A percentile compares a stretch with the other conserved stretches of the same genome.
phyloP scores from a whole-genome alignment of 2,329 filamentous ascomycete species.

The Trichophyton benhamiae region DNA sequence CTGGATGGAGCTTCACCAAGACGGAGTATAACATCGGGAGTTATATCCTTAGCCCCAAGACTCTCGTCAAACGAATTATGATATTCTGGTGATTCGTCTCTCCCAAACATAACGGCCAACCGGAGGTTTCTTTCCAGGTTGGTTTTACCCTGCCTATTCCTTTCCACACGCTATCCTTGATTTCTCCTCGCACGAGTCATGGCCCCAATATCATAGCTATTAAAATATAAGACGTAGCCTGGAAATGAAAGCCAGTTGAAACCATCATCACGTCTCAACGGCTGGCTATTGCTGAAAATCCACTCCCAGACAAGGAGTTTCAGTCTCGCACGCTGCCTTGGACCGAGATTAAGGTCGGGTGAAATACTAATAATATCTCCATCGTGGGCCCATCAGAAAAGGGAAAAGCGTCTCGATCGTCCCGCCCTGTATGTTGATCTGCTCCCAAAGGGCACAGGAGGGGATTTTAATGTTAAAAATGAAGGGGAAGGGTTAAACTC shows the following conservation, averaged over 20 bases:
- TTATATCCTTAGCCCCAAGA: not conserved
- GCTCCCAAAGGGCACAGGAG: not conserved
- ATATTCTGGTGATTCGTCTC: not conserved
- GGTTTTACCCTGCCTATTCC: not conserved
- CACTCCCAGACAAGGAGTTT: not conserved
- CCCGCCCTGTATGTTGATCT: not conserved
- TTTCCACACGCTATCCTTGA: not conserved
- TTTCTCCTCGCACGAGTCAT: not conserved
- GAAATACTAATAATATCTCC: not conserved
- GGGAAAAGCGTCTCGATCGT: not conserved
- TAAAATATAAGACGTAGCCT: not conserved
- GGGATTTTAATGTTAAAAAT: not conserved
- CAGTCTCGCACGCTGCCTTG: not conserved
- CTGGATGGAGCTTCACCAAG: not conserved
- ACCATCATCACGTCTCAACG: not conserved
- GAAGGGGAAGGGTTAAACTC: not conserved
- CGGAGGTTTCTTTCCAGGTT: not conserved
- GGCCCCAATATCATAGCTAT: not conserved
- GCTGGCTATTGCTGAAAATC: not conserved
- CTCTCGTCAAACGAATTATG: not conserved
- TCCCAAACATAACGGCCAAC: not conserved
- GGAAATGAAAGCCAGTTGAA: not conserved
- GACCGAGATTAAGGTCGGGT: not conserved
- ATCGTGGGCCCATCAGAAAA: not conserved
- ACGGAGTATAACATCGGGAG: not conserved